Base-by-base conservation (phyloP, 495 filamentous ascomycete genomes). In the Aspergillus olivimuriae region DNA sequence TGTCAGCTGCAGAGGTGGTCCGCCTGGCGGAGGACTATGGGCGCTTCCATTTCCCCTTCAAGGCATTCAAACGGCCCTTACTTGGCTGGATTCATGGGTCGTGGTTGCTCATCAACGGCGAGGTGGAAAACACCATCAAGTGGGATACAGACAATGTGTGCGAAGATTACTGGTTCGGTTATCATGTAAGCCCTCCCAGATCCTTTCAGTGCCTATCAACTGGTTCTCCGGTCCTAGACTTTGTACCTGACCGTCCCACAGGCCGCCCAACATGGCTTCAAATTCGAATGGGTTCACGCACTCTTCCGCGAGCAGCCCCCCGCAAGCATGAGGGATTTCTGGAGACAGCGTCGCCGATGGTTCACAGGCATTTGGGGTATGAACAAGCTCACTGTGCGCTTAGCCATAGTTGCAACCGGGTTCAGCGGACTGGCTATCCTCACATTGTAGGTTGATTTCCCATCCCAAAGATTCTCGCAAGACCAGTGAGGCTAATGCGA, bases 141-240 rank as follows among this genome's bases (percentile, higher is more conserved):
- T 49, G 46, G 46, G 40, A 49, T 18, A 49, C 46, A 16, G 46
- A 49, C 10, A 43, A 43, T 35, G 20, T 49, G 34, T 43, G 40
- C 18, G 46, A 49, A 34, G 40, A 49, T 14, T 39, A 49, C 12
- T 49, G 46, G 46, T 44, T 49, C 30, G 46, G 40, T 4, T 44
- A 34, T 23, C 41, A 49, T 30, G 46, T 49, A n/a, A 42, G 45
- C 16, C 11, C 4, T 30, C 5, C 20, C 17, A 22, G 23, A 28
- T 28, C 6, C 11, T 28, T 28, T 5, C 24, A 11, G n/a, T n/a
- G n/a, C n/a, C n/a, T n/a, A n/a, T n/a, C n/a, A n/a, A n/a, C n/a
- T n/a, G n/a, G n/a, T n/a, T n/a, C n/a, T n/a, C n/a, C n/a, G n/a
- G n/a, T n/a, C n/a, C n/a, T n/a, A 28, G 6, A 28, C 11, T 28